phyloP scores from a whole-genome alignment of 352 stramenopile species.

The Elongisporangium anandrum region DNA sequence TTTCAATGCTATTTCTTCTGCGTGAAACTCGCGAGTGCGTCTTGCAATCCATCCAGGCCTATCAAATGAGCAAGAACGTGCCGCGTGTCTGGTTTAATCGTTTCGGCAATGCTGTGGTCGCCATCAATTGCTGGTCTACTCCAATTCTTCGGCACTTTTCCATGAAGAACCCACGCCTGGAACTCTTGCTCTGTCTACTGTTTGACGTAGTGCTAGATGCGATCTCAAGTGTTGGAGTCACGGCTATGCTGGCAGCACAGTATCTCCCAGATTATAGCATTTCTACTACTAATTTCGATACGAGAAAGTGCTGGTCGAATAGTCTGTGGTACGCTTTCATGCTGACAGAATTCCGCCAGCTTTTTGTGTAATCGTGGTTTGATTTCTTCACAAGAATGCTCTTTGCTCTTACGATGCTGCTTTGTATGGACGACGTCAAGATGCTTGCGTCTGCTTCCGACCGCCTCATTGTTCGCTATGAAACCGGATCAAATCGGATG shows the following conservation, averaged over 20 bases:
- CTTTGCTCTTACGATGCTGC: conserved; percentile 6
- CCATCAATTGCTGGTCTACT: conserved; percentile 21
- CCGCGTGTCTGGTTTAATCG: conserved; percentile 15
- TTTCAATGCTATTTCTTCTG: conserved; percentile 13
- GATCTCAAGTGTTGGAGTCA: conserved; percentile 18
- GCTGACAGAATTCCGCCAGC: conserved; percentile 5
- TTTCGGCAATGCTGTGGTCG: conserved; percentile 12
- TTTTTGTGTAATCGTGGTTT: conserved; percentile 4
- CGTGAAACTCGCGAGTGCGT: conserved; percentile 16
- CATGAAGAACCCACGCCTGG: conserved; percentile 7
- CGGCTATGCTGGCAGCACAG: conserved; percentile 11
- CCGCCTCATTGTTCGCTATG: background rate
- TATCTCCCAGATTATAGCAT: conserved; percentile 17
- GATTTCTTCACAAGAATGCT: conserved; percentile 1
- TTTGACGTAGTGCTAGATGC: conserved; percentile 14
- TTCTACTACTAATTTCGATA: conserved; percentile 14
- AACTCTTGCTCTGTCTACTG: conserved; percentile 12
- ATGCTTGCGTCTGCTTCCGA: background rate
- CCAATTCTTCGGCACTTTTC: conserved; percentile 15
- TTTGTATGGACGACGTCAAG: background rate
- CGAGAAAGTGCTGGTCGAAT: conserved; percentile 7
- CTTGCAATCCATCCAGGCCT: conserved; percentile 17
- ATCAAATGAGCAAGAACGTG: conserved; percentile 10
- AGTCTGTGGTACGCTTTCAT: background rate
- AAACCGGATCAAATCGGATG: background rate